Evolutionary conservation across 148 eudicot species (phyloP).

Genomic region (Nyssa sinensis): DNA sequence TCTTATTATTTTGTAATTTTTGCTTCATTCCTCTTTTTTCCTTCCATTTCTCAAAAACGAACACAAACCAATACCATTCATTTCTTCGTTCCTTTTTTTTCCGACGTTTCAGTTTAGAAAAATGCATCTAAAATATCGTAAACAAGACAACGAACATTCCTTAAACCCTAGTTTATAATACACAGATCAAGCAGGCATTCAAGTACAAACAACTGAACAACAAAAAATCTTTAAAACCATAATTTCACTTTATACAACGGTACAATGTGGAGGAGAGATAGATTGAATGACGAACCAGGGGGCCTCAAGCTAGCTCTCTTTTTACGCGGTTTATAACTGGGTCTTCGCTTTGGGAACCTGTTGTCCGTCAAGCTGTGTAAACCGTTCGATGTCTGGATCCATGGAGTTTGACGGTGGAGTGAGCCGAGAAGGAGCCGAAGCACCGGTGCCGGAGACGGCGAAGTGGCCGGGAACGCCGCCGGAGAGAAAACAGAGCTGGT

Average conservation of each 20-base stretch:
- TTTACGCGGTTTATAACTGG: conserved; percentile 53
- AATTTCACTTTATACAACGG: background rate
- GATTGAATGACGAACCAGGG: conserved; percentile 12
- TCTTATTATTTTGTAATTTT: too few species aligned
- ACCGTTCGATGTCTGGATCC: conserved; percentile 42
- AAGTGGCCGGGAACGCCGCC: conserved; percentile 14
- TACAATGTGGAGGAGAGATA: background rate
- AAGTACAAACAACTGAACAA: background rate
- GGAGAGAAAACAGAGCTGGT: conserved; percentile 21
- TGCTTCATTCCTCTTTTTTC: too few species aligned
- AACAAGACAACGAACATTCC: background rate
- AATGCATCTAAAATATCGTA: too few species aligned
- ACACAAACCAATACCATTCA: too few species aligned
- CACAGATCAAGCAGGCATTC: background rate
- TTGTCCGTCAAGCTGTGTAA: conserved; percentile 71
- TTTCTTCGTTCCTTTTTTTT: too few species aligned
- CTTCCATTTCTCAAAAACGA: too few species aligned
- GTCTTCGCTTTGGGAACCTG: conserved; percentile 76
- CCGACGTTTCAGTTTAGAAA: too few species aligned
- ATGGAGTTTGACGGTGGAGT: conserved; percentile 42
- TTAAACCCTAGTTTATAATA: background rate
- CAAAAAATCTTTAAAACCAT: background rate
- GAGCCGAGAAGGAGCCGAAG: conserved; percentile 29
- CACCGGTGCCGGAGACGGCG: conserved; percentile 10
- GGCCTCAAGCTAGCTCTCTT: conserved; percentile 62